Base-by-base conservation (phyloP, 108 stramenopile species). In the Aureococcus anophagefferens region DNA sequence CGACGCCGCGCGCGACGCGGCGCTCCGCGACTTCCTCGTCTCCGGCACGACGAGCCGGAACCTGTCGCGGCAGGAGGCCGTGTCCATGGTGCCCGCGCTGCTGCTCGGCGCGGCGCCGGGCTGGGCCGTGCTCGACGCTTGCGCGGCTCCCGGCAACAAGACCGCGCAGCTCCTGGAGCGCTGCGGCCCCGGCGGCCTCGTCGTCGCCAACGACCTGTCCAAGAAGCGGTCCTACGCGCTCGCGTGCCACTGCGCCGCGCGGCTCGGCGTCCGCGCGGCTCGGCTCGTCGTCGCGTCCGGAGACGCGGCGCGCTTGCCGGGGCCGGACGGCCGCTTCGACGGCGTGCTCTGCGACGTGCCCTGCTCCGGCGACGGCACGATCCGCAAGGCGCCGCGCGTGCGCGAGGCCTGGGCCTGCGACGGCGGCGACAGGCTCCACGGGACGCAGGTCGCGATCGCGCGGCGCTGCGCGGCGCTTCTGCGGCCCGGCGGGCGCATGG, bases 41-140 rank as follows among this genome's bases (percentile, higher is more conserved):
- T n/a, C n/a, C n/a, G n/a, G n/a, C n/a, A n/a, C n/a, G n/a, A n/a
- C n/a, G n/a, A n/a, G n/a, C n/a, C n/a, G n/a, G n/a, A n/a, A n/a
- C n/a, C n/a, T n/a, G n/a, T n/a, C n/a, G n/a, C 89, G 97, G 33
- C 97, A 98, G 75, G 99, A 99, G 78, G 94, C 95, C n/a, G 99
- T 98, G 33, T 88, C 86, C 71, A 98, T 99, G 97, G 89, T 99
- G 30, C 99, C 99, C 11, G 97, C 99, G 18, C 88, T 96, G 21
- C 92, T 97, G 44, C 79, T 98, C 72, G 77, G 89, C 76, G 90
- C 88, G 70, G 85, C 89, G 11, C 75, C 90, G 31, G 89, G 96
- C 84, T 74, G n/a, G n/a, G n/a, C n/a, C n/a, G n/a, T n/a, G n/a
- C n/a, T n/a, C n/a, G n/a, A n/a, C n/a, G n/a, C n/a, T 71, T 96